Conservation (phyloP, 768 basidiomycete genomes). For the Crepidotus variabilis region DNA sequence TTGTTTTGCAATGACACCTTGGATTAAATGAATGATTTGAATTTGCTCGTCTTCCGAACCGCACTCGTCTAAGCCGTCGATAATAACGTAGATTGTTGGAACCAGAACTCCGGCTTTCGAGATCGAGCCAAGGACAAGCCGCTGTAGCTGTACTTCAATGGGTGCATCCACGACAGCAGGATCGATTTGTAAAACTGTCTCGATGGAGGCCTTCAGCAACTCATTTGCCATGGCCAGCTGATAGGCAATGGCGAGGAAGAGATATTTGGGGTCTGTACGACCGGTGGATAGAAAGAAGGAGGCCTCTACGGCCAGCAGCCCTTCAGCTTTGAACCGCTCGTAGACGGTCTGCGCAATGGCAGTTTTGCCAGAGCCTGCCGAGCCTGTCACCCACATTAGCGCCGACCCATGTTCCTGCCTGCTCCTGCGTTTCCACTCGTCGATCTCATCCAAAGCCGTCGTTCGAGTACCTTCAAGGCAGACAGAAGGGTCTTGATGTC, state of each 20-base stretch:
- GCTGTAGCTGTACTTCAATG: slow-evolving; percentile 1
- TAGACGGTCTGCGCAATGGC: too few relatives aligned
- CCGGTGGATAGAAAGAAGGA: slow-evolving; percentile 4
- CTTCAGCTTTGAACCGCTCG: slow-evolving; percentile 2
- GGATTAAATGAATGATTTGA: not conserved
- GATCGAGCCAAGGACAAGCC: slow-evolving; percentile 5
- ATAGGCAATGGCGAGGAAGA: slow-evolving; percentile 9
- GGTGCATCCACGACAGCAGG: slow-evolving; percentile 3
- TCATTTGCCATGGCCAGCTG: slow-evolving; percentile 4
- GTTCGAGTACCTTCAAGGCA: too few relatives aligned
- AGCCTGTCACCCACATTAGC: slow-evolving; percentile 6
- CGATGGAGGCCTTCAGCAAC: not conserved
- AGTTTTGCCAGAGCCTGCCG: too few relatives aligned
- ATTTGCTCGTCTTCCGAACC: not conserved
- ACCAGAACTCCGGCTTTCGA: not conserved
- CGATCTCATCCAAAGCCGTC: not conserved
- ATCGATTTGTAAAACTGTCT: slow-evolving; percentile 1
- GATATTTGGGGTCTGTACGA: not conserved
- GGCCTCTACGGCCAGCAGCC: not conserved
- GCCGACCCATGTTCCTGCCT: not conserved
- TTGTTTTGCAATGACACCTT: not conserved
- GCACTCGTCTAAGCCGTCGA: slow-evolving; percentile 12
- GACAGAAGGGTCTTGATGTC: too few relatives aligned
- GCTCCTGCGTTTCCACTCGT: not conserved
- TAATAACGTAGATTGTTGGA: not conserved